Conservation (phyloP, 1,139 yeast genomes). For the Protomyces inundatus region DNA sequence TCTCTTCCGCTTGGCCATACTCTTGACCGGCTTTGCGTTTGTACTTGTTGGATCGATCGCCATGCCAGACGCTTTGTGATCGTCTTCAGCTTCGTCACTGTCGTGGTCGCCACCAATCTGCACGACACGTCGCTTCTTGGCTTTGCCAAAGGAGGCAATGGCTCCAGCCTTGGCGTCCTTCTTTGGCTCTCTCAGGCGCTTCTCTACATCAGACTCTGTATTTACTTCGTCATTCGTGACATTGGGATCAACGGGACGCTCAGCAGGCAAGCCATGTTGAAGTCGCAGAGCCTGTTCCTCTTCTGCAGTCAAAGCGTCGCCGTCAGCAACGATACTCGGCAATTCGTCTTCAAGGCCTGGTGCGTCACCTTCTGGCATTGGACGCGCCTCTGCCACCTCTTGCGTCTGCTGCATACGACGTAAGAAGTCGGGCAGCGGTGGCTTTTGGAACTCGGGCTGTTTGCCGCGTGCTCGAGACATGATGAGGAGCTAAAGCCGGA, state of each 20-base stretch:
- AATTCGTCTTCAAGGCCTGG: slow-evolving; percentile 19
- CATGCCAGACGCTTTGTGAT: too few species aligned
- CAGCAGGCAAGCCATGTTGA: background rate
- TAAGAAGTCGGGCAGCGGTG: slow-evolving; percentile 14
- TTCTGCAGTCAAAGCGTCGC: background rate
- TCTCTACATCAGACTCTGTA: background rate
- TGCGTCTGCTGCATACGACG: background rate
- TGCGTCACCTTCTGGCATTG: slow-evolving; percentile 2
- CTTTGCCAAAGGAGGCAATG: background rate
- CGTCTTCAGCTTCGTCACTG: background rate
- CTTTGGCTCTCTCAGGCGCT: background rate
- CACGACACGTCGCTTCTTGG: background rate
- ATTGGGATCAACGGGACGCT: background rate
- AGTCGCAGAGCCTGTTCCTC: background rate
- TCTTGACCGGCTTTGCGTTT: too few species aligned
- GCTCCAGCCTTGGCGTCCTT: background rate
- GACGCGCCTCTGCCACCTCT: background rate
- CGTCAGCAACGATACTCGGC: slow-evolving; percentile 1
- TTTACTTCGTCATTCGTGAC: background rate
- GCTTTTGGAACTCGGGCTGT: slow-evolving; percentile 18
- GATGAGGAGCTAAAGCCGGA: background rate
- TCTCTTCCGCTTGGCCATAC: background rate
- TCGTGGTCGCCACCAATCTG: background rate
- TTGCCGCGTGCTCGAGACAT: background rate
- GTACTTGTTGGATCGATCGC: too few species aligned